Evolutionary conservation across 768 basidiomycete genomes (phyloP).

Genomic region (Russula emetica): DNA sequence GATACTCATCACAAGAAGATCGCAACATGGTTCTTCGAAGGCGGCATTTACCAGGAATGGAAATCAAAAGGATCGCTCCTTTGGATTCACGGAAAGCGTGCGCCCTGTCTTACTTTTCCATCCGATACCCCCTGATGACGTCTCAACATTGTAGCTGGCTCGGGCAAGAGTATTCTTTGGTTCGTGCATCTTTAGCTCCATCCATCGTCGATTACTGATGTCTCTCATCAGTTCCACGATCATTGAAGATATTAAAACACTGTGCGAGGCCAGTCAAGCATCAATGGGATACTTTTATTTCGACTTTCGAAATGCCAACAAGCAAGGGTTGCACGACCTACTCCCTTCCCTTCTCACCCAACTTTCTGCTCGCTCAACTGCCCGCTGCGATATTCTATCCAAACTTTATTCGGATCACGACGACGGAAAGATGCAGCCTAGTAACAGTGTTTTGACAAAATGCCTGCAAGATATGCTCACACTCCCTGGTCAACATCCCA

Average conservation of each 20-base stretch:
- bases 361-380: neutral
- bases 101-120: neutral
- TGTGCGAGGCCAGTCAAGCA: neutral
- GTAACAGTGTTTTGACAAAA: neutral
- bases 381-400: neutral
- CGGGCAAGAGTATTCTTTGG: neutral
- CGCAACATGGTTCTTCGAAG: neutral
- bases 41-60: neutral
- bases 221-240: neutral
- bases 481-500: neutral
- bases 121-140: neutral
- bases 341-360: neutral
- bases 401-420: neutral
- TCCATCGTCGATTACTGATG: neutral
- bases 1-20: neutral
- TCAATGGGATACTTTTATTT: neutral
- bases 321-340: neutral
- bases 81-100: conserved; percentile 4
- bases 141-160: neutral
- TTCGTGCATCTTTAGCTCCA: neutral
- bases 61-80: neutral
- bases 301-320: neutral
- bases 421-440: neutral
- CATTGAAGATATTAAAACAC: neutral
- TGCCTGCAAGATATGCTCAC: neutral